phyloP scores from a whole-genome alignment of 208 protist genomes.

The Endotrypanum monterogeii region DNA sequence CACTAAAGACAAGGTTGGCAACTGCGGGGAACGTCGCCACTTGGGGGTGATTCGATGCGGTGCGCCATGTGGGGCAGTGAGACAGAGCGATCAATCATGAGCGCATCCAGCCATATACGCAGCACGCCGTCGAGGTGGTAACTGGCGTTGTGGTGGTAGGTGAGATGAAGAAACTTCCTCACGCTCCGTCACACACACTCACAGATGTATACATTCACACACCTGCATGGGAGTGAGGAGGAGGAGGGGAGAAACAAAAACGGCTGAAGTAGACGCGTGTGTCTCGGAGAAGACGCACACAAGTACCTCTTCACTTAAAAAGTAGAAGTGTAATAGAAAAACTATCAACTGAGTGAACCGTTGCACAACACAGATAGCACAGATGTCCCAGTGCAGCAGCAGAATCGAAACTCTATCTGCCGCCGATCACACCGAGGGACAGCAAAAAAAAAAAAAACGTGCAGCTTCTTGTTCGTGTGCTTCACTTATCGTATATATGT shows the following conservation, averaged over 20 bases:
- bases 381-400: no score
- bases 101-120: conserved; percentile 48
- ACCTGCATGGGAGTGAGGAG: not conserved
- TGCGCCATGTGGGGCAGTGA: conserved; percentile 62
- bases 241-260: not conserved
- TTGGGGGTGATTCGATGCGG: conserved; percentile 48
- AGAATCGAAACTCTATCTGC: no score
- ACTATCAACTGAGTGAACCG: no score
- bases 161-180: conserved; percentile 79
- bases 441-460: no score
- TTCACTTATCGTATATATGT: no score
- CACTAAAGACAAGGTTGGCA: conserved; percentile 65
- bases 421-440: no score
- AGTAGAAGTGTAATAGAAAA: not conserved
- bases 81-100: conserved; percentile 81
- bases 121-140: conserved; percentile 52
- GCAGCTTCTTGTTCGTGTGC: no score
- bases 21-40: conserved; percentile 81
- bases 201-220: not conserved
- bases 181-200: conserved; percentile 21
- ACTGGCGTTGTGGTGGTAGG: conserved; percentile 77
- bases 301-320: no score
- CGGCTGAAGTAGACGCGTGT: not conserved
- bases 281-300: no score
- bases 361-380: no score